Conservation (phyloP, 2,329 filamentous ascomycete species). For the Xylaria sp. region DNA sequence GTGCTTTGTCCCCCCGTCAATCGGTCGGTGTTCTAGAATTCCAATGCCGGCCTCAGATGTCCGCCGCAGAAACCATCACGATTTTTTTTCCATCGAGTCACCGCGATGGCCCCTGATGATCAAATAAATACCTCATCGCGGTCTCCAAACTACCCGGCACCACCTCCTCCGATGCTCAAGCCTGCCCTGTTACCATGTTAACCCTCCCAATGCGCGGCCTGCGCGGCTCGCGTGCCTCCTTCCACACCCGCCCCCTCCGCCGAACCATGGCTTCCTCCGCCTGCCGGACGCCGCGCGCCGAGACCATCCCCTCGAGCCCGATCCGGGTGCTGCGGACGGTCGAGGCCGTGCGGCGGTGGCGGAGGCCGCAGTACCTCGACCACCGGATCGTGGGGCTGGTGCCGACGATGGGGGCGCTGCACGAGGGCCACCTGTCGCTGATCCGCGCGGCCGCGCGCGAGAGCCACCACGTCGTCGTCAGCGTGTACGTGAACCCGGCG, state of each 20-base stretch:
- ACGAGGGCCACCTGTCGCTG: slow-evolving; percentile 84
- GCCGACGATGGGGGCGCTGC: slow-evolving; percentile 97
- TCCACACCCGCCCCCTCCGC: slow-evolving; percentile 8
- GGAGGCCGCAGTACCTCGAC: slow-evolving; percentile 65
- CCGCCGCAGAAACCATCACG: slow-evolving; percentile 38
- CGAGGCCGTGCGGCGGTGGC: slow-evolving; percentile 69
- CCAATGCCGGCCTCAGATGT: slow-evolving; percentile 32
- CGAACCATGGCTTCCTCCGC: slow-evolving; percentile 32
- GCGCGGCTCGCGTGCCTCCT: slow-evolving; percentile 27
- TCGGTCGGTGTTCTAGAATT: neutral
- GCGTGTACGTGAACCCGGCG: slow-evolving; percentile 94
- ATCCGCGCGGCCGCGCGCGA: slow-evolving; percentile 82
- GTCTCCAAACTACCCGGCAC: slow-evolving; percentile 5
- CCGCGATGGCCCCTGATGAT: slow-evolving; percentile 32
- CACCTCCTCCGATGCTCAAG: neutral
- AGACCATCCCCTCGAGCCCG: slow-evolving; percentile 57
- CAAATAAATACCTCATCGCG: slow-evolving; percentile 25
- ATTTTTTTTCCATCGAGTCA: slow-evolving; percentile 30
- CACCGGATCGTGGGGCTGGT: slow-evolving; percentile 82
- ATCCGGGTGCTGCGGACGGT: slow-evolving; percentile 79
- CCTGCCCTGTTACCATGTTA: slow-evolving; percentile 26
- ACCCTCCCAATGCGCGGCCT: slow-evolving; percentile 27
- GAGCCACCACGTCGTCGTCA: slow-evolving; percentile 85
- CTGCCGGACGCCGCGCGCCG: slow-evolving; percentile 31
- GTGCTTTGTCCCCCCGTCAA: neutral